Percentiles rank a stretch among this genome's conserved stretches.
These are phyloP conservation scores for Didymella exigua DNA, from an alignment of 2,329 filamentous ascomycete species.

Conservation along the genomic window DNA sequence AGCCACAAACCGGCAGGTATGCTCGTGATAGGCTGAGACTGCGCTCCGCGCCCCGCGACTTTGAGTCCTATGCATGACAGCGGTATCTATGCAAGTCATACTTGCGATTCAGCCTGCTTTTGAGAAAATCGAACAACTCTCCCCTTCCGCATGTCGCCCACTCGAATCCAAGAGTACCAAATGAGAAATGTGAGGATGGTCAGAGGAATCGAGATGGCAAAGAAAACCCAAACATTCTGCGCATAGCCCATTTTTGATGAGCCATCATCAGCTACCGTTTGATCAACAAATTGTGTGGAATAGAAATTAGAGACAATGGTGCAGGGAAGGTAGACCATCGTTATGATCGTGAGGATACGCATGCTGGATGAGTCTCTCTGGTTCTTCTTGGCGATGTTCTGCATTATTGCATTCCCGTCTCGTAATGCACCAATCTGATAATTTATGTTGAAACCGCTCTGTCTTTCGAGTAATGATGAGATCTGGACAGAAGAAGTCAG, in stretches of 20 bases:
- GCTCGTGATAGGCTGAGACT: not conserved
- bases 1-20: not conserved
- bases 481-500: conserved; percentile 12
- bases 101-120: not conserved
- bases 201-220: conserved; percentile 30
- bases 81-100: conserved; percentile 1
- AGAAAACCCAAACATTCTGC: conserved; percentile 30
- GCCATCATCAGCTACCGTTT: conserved; percentile 13
- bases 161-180: conserved; percentile 27
- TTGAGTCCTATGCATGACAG: not conserved
- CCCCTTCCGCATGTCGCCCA: not conserved
- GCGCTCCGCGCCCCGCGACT: not conserved
- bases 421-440: conserved; percentile 26
- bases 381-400: conserved; percentile 30
- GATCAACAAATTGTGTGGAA: conserved; percentile 33
- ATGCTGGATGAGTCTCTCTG: conserved; percentile 30
- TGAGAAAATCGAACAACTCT: not conserved
- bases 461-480: conserved; percentile 26
- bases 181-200: conserved; percentile 27
- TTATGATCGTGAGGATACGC: conserved; percentile 32
- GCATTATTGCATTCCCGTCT: conserved; percentile 28
- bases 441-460: conserved; percentile 25
- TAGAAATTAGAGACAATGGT: conserved; percentile 37
- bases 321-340: conserved; percentile 33
- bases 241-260: conserved; percentile 20